These are phyloP conservation scores for Allium sativum DNA, from an alignment of 106 monocot species.

Conservation along the genomic window DNA sequence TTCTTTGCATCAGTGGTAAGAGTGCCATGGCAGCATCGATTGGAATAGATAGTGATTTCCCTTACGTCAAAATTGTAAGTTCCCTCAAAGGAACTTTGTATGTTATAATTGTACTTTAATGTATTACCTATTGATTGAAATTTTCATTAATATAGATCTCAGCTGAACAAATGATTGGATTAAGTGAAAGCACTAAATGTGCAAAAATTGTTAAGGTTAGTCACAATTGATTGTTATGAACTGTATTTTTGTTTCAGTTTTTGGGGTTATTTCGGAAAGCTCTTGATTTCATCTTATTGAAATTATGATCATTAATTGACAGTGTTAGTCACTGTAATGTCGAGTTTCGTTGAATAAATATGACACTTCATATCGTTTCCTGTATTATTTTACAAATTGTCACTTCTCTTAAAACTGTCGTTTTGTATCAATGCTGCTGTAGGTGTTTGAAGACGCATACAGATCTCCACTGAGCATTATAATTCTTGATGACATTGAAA, in stretches of 20 bases:
- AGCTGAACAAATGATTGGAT: constrained; percentile 89
- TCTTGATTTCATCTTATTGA: no score
- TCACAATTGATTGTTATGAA: neutral
- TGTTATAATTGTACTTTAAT: no score
- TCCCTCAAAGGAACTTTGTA: neutral
- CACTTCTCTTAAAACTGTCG: neutral
- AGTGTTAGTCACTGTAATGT: neutral
- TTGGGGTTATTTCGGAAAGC: no score
- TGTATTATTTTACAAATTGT: neutral
- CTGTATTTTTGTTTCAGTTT: no score
- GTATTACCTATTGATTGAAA: neutral
- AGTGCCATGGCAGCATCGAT: constrained; percentile 80
- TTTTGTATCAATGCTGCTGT: neutral
- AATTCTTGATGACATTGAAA: constrained; percentile 97
- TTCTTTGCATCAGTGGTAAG: constrained; percentile 58
- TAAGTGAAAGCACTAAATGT: constrained; percentile 91
- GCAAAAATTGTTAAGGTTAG: constrained; percentile 84
- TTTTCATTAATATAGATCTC: constrained; percentile 45
- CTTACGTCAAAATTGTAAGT: constrained; percentile 96
- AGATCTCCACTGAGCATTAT: constrained; percentile 87
- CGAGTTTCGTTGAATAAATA: no score
- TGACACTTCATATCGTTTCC: no score
- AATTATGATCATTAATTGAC: neutral
- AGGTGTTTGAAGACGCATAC: constrained; percentile 99
- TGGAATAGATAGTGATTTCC: constrained; percentile 91